phyloP scores from a whole-genome alignment of 345 rosid species.

The Citrus inodora region DNA sequence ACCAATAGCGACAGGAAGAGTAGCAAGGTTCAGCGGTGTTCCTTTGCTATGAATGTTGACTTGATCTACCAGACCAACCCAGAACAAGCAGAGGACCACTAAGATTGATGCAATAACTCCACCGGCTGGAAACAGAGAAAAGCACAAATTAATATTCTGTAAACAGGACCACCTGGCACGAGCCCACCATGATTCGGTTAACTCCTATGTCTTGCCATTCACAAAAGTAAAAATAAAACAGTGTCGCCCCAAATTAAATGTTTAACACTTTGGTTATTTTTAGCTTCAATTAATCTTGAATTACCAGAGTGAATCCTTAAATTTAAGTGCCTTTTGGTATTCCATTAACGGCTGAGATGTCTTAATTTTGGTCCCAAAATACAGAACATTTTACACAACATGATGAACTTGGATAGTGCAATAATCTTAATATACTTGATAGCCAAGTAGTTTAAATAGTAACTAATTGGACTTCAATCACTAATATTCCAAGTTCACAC shows the following conservation, averaged over 20 bases:
- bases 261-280: neutral
- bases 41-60: conserved; percentile 71
- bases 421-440: neutral
- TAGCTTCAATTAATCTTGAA: neutral
- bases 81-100: conserved; percentile 81
- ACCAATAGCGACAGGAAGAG: conserved; percentile 93
- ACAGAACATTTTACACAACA: neutral
- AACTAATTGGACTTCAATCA: neutral
- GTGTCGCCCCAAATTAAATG: neutral
- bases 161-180: neutral
- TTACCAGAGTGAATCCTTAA: too few relatives aligned
- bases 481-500: neutral
- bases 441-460: neutral
- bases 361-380: too few relatives aligned
- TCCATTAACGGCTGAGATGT: too few relatives aligned
- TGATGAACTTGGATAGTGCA: neutral
- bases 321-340: too few relatives aligned
- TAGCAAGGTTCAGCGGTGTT: conserved; percentile 54
- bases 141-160: conserved; percentile 7
- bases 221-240: neutral
- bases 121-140: conserved; percentile 54
- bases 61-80: conserved; percentile 81
- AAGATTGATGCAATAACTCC: conserved; percentile 86
- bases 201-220: neutral
- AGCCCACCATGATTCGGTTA: neutral